These are phyloP conservation scores for Rasamsonia emersonii DNA, from an alignment of 2,329 filamentous ascomycete species.

Conservation along the genomic window DNA sequence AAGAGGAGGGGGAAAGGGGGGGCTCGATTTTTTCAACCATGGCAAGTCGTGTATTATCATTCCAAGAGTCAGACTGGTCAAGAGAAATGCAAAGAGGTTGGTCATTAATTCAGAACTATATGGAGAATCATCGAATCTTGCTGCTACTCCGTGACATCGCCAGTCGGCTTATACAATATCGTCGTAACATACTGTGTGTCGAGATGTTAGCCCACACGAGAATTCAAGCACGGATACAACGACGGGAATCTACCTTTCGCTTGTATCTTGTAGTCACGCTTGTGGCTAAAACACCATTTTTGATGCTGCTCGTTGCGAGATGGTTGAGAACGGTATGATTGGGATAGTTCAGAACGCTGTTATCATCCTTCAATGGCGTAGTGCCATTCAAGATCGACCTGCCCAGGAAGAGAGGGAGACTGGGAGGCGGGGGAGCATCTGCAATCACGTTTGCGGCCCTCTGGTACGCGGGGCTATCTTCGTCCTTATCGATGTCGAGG, in stretches of 20 bases:
- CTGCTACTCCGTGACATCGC: conserved; percentile 26
- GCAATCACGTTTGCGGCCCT: conserved; percentile 66
- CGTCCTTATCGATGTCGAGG: conserved; percentile 71
- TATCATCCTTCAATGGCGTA: conserved; percentile 93
- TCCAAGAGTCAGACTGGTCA: too few relatives aligned
- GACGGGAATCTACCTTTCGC: conserved; percentile 55
- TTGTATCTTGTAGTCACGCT: conserved; percentile 97
- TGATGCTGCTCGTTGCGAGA: conserved; percentile 94
- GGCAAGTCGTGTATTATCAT: too few relatives aligned
- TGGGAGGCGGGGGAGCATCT: conserved; percentile 74
- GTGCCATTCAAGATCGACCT: conserved; percentile 91
- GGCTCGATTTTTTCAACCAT: too few relatives aligned
- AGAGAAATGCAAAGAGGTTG: too few relatives aligned
- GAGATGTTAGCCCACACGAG: conserved; percentile 12
- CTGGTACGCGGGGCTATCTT: conserved; percentile 66
- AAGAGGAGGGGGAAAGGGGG: too few relatives aligned
- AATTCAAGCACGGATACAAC: conserved; percentile 3
- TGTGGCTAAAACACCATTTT: conserved; percentile 88
- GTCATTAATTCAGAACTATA: too few relatives aligned
- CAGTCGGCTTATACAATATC: conserved; percentile 91
- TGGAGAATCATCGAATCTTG: too few relatives aligned
- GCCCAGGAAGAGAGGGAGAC: conserved; percentile 78
- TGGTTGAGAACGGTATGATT: conserved; percentile 97
- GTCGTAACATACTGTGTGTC: conserved; percentile 78
- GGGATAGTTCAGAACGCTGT: conserved; percentile 90